phyloP scores from a whole-genome alignment of 164 flowering plant genomes.

The Nelumbo lutea region DNA sequence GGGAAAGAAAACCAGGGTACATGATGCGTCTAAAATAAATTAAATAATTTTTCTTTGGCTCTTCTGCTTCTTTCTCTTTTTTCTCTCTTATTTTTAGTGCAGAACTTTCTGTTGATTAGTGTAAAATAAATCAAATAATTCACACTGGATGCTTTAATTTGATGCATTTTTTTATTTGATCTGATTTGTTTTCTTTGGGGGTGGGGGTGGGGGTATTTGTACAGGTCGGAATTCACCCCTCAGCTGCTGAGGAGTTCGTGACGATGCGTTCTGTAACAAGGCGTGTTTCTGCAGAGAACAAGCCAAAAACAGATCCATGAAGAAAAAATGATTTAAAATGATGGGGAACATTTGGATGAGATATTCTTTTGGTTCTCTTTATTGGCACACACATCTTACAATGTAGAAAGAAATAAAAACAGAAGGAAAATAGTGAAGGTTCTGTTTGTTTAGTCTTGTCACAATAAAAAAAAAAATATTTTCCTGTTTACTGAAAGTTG shows the following conservation, averaged over 20 bases:
- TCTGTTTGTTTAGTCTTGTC: not conserved
- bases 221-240: conserved; percentile 97
- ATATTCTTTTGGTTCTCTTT: not conserved
- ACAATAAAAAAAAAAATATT: no score
- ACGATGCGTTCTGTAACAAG: conserved; percentile 83
- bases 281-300: conserved; percentile 41
- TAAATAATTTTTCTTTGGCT: not conserved
- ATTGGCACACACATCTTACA: no score
- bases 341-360: not conserved
- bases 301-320: conserved; percentile 61
- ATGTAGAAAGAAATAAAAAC: not conserved
- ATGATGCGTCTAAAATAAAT: no score
- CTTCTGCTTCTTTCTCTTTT: not conserved
- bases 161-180: not conserved
- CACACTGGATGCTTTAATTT: not conserved
- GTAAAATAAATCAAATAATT: not conserved
- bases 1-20: no score
- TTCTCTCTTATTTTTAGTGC: not conserved
- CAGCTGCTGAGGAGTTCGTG: conserved; percentile 96
- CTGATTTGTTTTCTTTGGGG: not conserved
- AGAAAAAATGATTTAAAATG: not conserved
- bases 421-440: not conserved
- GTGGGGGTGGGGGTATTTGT: not conserved
- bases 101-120: no score
- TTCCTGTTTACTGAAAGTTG: no score